Base-by-base conservation (phyloP, 2,329 filamentous ascomycete species). In the Verticillium zaregamsianum region DNA sequence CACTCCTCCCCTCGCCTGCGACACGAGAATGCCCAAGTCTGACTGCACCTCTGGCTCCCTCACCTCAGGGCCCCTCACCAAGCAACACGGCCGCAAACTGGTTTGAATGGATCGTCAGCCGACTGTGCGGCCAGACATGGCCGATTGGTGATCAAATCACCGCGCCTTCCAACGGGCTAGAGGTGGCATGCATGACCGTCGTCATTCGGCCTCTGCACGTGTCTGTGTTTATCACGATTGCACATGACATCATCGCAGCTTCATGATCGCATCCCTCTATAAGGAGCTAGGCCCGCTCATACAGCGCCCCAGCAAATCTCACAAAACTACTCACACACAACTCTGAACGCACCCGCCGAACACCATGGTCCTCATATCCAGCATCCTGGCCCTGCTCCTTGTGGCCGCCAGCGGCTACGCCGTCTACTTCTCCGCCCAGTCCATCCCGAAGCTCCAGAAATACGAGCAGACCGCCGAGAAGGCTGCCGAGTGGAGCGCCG, bases 401-500 rank as follows among this genome's bases (percentile, higher is more conserved):
- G 61, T 63, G 31, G 31, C 66, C 37, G 45, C 68, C 59, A 71
- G 69, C 59, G 65, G 58, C 57, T 70, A 66, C 59, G 66, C 66
- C 5, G 59, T 69, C 28, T 61, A 49, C 8, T 63, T 69, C 35
- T 71, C 71, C 20, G 35, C 62, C 6, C 62, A 64, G 33, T 71
- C 70, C 3, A 71, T 72, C 49, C 64, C 67, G 6, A 70, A 68
- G 56, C 66, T 73, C 17, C 67, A 60, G 15, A 68, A 65, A 23
- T 73, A 73, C 64, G 70, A 73, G 57, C 60, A 61, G 4, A 68
- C 70, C 25, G 70, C 67, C 25, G 61, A 71, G 58, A 69, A 67
- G 60, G 70, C 70, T 3, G 71, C 70, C 8, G 67, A 71, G 11
- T 73, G 71, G 71, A 73, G 70, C 64, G 63, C 59, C 28, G 62